These are phyloP conservation scores for Solanum megistacrolobum DNA, from an alignment of 257 asterid genomes.

Conservation along the genomic window DNA sequence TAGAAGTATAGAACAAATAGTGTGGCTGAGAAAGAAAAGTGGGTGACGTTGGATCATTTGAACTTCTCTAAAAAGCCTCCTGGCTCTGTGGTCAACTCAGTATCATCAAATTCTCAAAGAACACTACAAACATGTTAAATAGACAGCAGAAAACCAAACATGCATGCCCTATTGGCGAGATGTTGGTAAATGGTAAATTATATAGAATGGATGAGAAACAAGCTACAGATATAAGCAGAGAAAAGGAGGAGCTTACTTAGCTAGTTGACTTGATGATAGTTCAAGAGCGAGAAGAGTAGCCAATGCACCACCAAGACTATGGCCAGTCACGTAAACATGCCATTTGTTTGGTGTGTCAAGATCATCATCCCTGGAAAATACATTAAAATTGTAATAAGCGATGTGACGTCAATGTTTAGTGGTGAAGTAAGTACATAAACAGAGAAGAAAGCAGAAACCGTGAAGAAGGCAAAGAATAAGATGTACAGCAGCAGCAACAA, in stretches of 20 bases:
- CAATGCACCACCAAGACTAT: slow-evolving; percentile 97
- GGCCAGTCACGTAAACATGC: slow-evolving; percentile 94
- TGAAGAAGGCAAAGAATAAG: background rate
- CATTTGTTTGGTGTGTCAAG: slow-evolving; percentile 40
- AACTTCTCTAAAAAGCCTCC: background rate
- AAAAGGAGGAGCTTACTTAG: slow-evolving; percentile 50
- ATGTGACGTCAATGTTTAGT: background rate
- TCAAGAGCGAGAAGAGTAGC: slow-evolving; percentile 95
- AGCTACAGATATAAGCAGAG: background rate
- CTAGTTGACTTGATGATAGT: slow-evolving; percentile 73
- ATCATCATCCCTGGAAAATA: slow-evolving; percentile 45
- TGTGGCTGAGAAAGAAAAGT: background rate
- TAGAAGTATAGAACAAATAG: background rate
- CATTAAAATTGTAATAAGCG: background rate
- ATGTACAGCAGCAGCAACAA: background rate
- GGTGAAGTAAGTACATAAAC: background rate
- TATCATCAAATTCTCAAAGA: background rate
- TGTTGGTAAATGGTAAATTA: background rate
- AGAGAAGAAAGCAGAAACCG: background rate
- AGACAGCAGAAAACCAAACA: background rate
- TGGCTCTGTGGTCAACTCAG: background rate
- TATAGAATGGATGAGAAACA: background rate
- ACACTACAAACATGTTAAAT: background rate
- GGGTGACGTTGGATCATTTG: background rate
- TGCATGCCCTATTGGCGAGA: background rate